Conservation (phyloP, 2,329 filamentous ascomycete species). For the Diaporthe capsici region DNA sequence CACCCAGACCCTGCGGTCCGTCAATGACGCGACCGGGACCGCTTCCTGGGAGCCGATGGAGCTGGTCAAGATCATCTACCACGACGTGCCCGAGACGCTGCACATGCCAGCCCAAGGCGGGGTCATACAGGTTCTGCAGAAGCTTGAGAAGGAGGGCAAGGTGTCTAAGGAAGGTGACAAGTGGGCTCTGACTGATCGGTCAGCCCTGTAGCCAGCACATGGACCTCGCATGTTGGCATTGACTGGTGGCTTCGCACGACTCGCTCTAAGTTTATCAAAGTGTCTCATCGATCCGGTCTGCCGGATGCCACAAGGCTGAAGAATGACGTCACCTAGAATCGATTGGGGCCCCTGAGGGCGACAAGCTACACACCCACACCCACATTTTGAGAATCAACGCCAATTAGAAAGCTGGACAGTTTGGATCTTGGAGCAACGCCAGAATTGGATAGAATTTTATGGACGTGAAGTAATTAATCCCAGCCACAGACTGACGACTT, state of each 20-base stretch:
- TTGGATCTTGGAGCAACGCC: too few species aligned
- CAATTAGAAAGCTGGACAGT: not conserved
- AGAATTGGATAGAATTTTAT: too few species aligned
- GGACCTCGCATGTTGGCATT: not conserved
- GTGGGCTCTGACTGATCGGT: slow-evolving; percentile 61
- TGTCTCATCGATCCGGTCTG: not conserved
- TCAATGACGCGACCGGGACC: slow-evolving; percentile 44
- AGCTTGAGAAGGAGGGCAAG: slow-evolving; percentile 81
- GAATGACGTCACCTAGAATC: slow-evolving; percentile 37
- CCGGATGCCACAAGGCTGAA: slow-evolving; percentile 15
- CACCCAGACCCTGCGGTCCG: slow-evolving; percentile 70
- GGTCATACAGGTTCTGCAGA: slow-evolving; percentile 82
- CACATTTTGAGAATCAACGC: not conserved
- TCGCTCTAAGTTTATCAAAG: not conserved
- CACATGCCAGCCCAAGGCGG: slow-evolving; percentile 83
- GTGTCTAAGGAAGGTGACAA: slow-evolving; percentile 59
- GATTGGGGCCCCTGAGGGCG: too few species aligned
- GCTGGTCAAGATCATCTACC: slow-evolving; percentile 90
- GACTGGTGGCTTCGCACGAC: not conserved
- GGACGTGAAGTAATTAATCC: not conserved
- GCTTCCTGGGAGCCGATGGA: slow-evolving; percentile 79
- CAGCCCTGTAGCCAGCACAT: slow-evolving; percentile 54
- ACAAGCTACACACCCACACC: not conserved
- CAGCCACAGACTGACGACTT: not conserved
- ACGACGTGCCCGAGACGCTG: slow-evolving; percentile 80